A percentile compares a stretch with the other conserved stretches of the same genome.
Evolutionary conservation across 345 rosid genomes (phyloP).

Genomic region (Durio zibethinus): DNA sequence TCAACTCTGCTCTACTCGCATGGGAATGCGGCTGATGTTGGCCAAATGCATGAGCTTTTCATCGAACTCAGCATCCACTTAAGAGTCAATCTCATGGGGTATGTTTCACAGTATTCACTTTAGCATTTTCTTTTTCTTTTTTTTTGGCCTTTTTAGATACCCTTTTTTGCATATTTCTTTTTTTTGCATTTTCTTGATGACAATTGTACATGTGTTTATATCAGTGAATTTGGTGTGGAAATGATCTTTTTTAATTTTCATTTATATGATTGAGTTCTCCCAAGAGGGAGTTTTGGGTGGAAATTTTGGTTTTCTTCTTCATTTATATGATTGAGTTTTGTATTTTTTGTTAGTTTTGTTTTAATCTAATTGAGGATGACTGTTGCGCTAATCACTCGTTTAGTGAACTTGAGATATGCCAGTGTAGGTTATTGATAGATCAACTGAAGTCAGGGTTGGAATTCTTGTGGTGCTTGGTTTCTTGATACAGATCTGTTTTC

Average conservation of each 20-base stretch:
- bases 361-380: not conserved
- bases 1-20: slow-evolving; percentile 87
- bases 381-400: not conserved
- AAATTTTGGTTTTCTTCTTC: not conserved
- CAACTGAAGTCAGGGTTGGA: not conserved
- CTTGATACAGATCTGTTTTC: slow-evolving; percentile 9
- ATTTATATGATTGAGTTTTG: too few species aligned
- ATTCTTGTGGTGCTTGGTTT: not conserved
- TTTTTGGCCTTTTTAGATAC: not conserved
- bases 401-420: not conserved
- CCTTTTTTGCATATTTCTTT: not conserved
- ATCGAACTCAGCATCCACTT: slow-evolving; percentile 57
- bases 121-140: too few species aligned
- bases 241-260: not conserved
- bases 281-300: not conserved
- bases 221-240: slow-evolving; percentile 2
- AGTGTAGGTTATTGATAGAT: not conserved
- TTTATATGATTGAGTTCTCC: not conserved
- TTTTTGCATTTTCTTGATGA: not conserved
- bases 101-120: slow-evolving; percentile 16
- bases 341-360: not conserved
- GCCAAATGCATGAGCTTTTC: too few species aligned
- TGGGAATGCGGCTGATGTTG: slow-evolving; percentile 52
- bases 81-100: slow-evolving; percentile 95
- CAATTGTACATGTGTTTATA: not conserved